phyloP scores from a whole-genome alignment of 352 stramenopile species.

The Globisporangium sylvaticum region DNA sequence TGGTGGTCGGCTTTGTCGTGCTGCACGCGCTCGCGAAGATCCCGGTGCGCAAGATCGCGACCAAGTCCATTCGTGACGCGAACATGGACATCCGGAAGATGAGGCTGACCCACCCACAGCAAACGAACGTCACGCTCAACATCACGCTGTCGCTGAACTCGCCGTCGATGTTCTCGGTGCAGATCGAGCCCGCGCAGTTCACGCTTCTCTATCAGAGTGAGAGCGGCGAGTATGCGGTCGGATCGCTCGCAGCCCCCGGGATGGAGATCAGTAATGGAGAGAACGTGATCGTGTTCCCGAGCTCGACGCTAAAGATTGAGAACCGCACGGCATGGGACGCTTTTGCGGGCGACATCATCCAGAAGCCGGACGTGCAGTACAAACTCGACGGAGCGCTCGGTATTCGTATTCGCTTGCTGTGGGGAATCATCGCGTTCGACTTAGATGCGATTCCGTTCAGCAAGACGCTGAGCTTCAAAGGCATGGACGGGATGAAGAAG shows the following conservation, averaged over 20 bases:
- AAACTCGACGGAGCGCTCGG: slow-evolving; percentile 42
- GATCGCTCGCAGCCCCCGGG: slow-evolving; percentile 36
- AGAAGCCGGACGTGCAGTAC: slow-evolving; percentile 34
- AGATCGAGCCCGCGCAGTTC: slow-evolving; percentile 43
- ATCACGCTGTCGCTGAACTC: slow-evolving; percentile 49
- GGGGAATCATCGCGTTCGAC: slow-evolving; percentile 45
- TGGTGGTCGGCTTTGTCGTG: slow-evolving; percentile 27
- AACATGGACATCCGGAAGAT: slow-evolving; percentile 57
- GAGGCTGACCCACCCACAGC: slow-evolving; percentile 43
- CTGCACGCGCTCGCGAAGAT: slow-evolving; percentile 41
- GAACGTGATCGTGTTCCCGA: slow-evolving; percentile 42
- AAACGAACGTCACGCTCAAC: slow-evolving; percentile 34
- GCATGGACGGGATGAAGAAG: slow-evolving; percentile 56
- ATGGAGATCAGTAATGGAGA: slow-evolving; percentile 53
- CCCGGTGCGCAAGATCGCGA: slow-evolving; percentile 53
- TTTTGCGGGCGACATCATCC: slow-evolving; percentile 72
- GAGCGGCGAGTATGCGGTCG: slow-evolving; percentile 23
- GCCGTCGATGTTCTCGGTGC: slow-evolving; percentile 45
- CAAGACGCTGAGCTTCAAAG: slow-evolving; percentile 54
- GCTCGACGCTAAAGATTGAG: slow-evolving; percentile 48
- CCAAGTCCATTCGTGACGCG: slow-evolving; percentile 50
- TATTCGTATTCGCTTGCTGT: slow-evolving; percentile 51
- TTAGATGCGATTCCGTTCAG: slow-evolving; percentile 38
- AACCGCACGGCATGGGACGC: slow-evolving; percentile 56
- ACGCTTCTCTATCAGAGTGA: slow-evolving; percentile 35